Evolutionary conservation across 805 yeast genomes (phyloP).

Genomic region (Yamadazyma sp.): DNA sequence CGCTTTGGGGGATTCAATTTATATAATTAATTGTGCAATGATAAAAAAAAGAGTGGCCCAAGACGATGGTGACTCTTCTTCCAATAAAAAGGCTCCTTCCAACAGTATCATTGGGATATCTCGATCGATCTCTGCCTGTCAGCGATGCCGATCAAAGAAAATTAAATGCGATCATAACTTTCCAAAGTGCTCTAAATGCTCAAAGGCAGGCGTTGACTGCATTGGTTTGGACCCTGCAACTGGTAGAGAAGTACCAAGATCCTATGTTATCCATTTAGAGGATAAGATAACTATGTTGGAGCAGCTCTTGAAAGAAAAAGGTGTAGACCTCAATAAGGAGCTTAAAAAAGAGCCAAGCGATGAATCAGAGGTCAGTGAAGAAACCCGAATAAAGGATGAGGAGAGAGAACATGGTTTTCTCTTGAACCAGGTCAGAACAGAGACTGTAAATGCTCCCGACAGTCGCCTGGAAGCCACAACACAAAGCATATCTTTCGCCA

Average conservation of each 20-base stretch:
- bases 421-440: slow-evolving; percentile 13
- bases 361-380: not conserved
- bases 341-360: no score
- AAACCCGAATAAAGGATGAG: slow-evolving; percentile 1
- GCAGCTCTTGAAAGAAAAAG: slow-evolving; percentile 43
- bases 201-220: slow-evolving; percentile 68
- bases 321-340: no score
- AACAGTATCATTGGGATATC: slow-evolving; percentile 42
- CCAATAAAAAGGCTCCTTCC: not conserved
- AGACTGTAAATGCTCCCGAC: slow-evolving; percentile 10
- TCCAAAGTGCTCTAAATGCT: slow-evolving; percentile 65
- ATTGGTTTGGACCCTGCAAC: slow-evolving; percentile 86
- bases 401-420: slow-evolving; percentile 8
- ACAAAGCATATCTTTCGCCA: slow-evolving; percentile 66
- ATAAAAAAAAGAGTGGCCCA: slow-evolving; percentile 1
- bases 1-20: no score
- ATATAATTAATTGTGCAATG: no score
- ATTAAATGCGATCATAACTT: slow-evolving; percentile 66
- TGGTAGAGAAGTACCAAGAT: slow-evolving; percentile 81
- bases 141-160: slow-evolving; percentile 71
- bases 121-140: slow-evolving; percentile 79
- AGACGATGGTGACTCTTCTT: not conserved
- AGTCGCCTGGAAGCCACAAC: slow-evolving; percentile 5
- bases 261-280: slow-evolving; percentile 72
- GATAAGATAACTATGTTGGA: slow-evolving; percentile 61